Evolutionary conservation across 345 rosid species (phyloP), one percentile per base, ranked within the genome.

Genomic region (Lagerstroemia speciosa): DNA sequence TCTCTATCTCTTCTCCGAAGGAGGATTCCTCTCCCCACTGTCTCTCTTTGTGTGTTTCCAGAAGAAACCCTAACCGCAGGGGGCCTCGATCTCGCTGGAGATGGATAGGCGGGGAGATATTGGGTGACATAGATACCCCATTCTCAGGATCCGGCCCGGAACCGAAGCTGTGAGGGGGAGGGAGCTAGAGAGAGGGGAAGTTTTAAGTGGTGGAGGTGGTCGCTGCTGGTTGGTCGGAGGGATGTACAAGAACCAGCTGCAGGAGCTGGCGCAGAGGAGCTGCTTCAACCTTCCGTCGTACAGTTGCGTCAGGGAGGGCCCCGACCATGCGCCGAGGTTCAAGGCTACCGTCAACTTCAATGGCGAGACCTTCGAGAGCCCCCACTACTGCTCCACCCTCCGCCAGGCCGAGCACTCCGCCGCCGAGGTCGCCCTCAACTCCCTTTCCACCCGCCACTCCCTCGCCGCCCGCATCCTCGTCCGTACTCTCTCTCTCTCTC

Each of bases 321-420:
- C 99, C 2, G 99, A 94, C 89, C 99, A 94, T 88, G 97, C 99
- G 73, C 99, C 99, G 15, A 75, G 99, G 50, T 94, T 94, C 82
- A 94, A 94, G 78, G 93, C 97, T 58, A 83, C 89, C 22, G 99
- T 94, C 66, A 94, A 89, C 84, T 94, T 94, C 52, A 94, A 94
- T 79, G 97, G 97, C 72, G 99, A 94, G 89, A 79, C 80, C 84
- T 94, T 94, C 66, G 97, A 91, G 84, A 80, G 92, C 50, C 99
- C 97, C 43, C 89, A 87, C 74, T 89, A 91, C 78, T 94, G 97
- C 78, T 82, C 95, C 69, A 94, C 97, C 45, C 99, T 94, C 80
- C 99, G 99, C 48, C 99, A 94, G 82, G 99, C 99, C 37, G 99
- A 94, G 75, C 99, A 94, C 96, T 91, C 99, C 76, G 99, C 99